phyloP scores from a whole-genome alignment of 352 stramenopile species.

The Elongisporangium prolatum region DNA sequence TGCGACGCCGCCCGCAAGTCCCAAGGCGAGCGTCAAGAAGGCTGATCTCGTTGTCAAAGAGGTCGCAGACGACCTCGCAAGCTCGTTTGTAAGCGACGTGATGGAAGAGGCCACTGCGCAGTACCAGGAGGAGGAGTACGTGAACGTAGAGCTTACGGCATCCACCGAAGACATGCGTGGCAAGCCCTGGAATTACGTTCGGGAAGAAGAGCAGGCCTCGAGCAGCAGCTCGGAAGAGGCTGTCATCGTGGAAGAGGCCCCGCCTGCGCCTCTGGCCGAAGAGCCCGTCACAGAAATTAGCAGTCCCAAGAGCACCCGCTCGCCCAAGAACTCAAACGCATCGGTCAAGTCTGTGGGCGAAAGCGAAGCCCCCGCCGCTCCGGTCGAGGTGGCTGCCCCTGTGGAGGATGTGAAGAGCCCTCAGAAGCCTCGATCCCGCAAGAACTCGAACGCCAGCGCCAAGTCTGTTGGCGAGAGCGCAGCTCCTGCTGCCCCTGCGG shows the following conservation, averaged over 20 bases:
- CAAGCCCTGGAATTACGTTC: slow-evolving; percentile 2
- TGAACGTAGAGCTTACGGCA: slow-evolving; percentile 60
- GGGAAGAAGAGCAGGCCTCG: slow-evolving; percentile 8
- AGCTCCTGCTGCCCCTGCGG: background rate
- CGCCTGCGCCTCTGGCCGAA: no score
- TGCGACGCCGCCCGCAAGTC: background rate
- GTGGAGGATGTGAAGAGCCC: slow-evolving; percentile 12
- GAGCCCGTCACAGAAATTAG: no score
- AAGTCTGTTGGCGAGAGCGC: slow-evolving; percentile 8
- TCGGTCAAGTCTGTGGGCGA: slow-evolving; percentile 8
- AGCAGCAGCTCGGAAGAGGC: no score
- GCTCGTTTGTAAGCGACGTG: slow-evolving; percentile 34
- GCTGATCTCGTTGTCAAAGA: slow-evolving; percentile 14
- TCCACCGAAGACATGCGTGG: slow-evolving; percentile 31
- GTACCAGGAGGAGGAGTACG: slow-evolving; percentile 55
- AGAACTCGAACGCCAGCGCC: slow-evolving; percentile 16
- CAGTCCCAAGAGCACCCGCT: slow-evolving; percentile 17
- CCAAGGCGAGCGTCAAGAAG: slow-evolving; percentile 6
- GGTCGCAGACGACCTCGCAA: slow-evolving; percentile 27
- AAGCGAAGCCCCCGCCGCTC: background rate
- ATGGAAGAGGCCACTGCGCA: slow-evolving; percentile 42
- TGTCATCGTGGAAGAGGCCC: no score
- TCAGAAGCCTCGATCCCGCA: slow-evolving; percentile 17
- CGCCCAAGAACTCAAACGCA: slow-evolving; percentile 19
- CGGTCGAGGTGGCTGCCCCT: background rate